These are phyloP conservation scores for Begonia masoniana DNA, from an alignment of 306 rosid species.

Conservation along the genomic window DNA sequence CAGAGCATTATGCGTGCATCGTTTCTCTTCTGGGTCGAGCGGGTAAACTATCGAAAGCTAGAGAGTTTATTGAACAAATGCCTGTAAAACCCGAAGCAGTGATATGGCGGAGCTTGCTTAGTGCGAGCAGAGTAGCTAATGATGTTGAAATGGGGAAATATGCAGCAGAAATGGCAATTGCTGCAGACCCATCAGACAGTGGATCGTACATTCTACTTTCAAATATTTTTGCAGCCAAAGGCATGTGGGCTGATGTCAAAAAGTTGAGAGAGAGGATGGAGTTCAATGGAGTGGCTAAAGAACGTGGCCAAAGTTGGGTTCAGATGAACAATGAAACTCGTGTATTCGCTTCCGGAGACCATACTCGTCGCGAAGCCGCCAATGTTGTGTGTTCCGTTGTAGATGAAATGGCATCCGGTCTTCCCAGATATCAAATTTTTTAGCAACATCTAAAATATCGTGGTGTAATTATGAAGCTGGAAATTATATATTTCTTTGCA, in stretches of 20 bases:
- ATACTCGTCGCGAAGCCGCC: slow-evolving; percentile 20
- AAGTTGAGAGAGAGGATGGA: slow-evolving; percentile 65
- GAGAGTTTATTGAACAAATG: slow-evolving; percentile 58
- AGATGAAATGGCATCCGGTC: slow-evolving; percentile 20
- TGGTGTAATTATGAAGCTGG: too few species aligned
- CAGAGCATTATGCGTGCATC: slow-evolving; percentile 76
- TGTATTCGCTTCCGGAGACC: slow-evolving; percentile 27
- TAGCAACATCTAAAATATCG: too few species aligned
- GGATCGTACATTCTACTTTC: slow-evolving; percentile 76
- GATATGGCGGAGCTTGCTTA: slow-evolving; percentile 87
- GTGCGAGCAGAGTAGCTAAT: slow-evolving; percentile 65
- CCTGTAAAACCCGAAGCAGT: slow-evolving; percentile 58
- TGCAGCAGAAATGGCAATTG: slow-evolving; percentile 83
- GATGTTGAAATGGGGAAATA: slow-evolving; percentile 58
- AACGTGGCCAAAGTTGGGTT: slow-evolving; percentile 37
- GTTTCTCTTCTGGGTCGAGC: slow-evolving; percentile 79
- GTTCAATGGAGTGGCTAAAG: slow-evolving; percentile 48
- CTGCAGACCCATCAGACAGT: slow-evolving; percentile 56
- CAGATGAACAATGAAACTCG: slow-evolving; percentile 18
- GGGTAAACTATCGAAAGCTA: slow-evolving; percentile 53
- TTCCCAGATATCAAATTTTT: too few species aligned
- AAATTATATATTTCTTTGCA: too few species aligned
- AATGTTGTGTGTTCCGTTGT: slow-evolving; percentile 25
- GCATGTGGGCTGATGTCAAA: slow-evolving; percentile 70
- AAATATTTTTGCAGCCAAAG: slow-evolving; percentile 77